Evolutionary conservation across 805 yeast genomes (phyloP).

Genomic region (Starmera caribaea): DNA sequence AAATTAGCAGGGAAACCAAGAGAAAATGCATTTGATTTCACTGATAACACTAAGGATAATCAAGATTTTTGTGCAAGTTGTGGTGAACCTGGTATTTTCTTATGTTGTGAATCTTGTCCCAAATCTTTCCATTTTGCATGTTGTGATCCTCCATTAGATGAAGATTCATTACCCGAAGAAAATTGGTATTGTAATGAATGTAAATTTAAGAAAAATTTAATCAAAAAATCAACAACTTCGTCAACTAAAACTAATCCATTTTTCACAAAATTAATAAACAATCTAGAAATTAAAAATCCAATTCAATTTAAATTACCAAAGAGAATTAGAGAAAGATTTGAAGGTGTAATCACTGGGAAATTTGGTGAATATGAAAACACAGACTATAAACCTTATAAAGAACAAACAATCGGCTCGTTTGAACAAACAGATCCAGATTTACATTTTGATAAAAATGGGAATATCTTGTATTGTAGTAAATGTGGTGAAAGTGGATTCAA

Average conservation of each 20-base stretch:
- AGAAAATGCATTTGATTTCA: constrained; percentile 18
- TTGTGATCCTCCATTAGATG: constrained; percentile 82
- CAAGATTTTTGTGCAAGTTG: constrained; percentile 91
- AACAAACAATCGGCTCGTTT: constrained; percentile 31
- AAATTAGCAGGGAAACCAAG: constrained; percentile 24
- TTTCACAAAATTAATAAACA: constrained; percentile 50
- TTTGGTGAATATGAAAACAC: constrained; percentile 67
- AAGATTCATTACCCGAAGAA: constrained; percentile 67
- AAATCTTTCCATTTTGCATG: constrained; percentile 87
- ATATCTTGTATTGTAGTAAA: constrained; percentile 60
- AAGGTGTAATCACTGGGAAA: constrained; percentile 57
- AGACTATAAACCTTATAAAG: constrained; percentile 39
- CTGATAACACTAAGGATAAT: constrained; percentile 36
- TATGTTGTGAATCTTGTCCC: constrained; percentile 94
- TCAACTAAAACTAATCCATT: constrained; percentile 24
- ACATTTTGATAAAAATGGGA: constrained; percentile 59
- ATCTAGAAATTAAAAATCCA: constrained; percentile 53
- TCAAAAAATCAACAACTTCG: constrained; percentile 8
- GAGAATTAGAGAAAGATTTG: constrained; percentile 57
- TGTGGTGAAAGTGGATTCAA: constrained; percentile 66
- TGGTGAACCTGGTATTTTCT: constrained; percentile 78
- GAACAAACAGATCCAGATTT: constrained; percentile 52
- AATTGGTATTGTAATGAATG: constrained; percentile 89
- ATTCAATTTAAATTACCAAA: constrained; percentile 58
- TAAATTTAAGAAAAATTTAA: constrained; percentile 30